These are phyloP conservation scores for Suhomyces terraborum DNA, from an alignment of 1,139 yeast species.

Conservation along the genomic window DNA sequence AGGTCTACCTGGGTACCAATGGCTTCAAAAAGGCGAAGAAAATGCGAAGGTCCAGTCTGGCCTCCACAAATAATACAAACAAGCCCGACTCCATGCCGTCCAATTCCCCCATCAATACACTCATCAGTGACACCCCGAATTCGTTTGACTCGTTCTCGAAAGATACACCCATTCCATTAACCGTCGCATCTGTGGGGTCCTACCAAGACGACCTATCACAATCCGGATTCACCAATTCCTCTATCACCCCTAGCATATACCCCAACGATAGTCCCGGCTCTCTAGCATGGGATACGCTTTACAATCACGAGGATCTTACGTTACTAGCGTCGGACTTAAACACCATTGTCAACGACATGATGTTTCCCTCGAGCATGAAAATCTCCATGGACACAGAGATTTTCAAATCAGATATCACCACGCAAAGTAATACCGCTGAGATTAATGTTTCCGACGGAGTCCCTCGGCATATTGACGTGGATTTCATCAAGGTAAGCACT, in stretches of 20 bases:
- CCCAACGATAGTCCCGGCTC: conserved; percentile 9
- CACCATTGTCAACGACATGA: conserved; percentile 44
- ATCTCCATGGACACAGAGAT: background rate
- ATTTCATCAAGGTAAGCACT: conserved; percentile 38
- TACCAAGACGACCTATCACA: conserved; percentile 1
- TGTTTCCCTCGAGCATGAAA: conserved; percentile 32
- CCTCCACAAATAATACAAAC: background rate
- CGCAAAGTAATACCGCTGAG: background rate
- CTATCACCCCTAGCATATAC: conserved; percentile 3
- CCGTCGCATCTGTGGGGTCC: background rate
- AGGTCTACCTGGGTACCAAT: conserved; percentile 16
- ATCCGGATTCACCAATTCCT: background rate
- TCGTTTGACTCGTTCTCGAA: conserved; percentile 7
- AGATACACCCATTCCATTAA: conserved; percentile 4
- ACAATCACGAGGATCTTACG: conserved; percentile 39
- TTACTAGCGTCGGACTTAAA: conserved; percentile 45
- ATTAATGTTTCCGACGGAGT: conserved; percentile 13
- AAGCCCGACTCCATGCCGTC: conserved; percentile 1
- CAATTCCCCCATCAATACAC: conserved; percentile 2
- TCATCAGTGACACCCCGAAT: conserved; percentile 5
- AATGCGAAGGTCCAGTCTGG: conserved; percentile 2
- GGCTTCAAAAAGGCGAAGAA: conserved; percentile 8
- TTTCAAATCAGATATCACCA: background rate
- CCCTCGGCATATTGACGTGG: conserved; percentile 37
- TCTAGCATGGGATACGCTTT: conserved; percentile 16